These are phyloP conservation scores for Monosporascus sp. DNA, from an alignment of 2,329 filamentous ascomycete species.

Conservation along the genomic window DNA sequence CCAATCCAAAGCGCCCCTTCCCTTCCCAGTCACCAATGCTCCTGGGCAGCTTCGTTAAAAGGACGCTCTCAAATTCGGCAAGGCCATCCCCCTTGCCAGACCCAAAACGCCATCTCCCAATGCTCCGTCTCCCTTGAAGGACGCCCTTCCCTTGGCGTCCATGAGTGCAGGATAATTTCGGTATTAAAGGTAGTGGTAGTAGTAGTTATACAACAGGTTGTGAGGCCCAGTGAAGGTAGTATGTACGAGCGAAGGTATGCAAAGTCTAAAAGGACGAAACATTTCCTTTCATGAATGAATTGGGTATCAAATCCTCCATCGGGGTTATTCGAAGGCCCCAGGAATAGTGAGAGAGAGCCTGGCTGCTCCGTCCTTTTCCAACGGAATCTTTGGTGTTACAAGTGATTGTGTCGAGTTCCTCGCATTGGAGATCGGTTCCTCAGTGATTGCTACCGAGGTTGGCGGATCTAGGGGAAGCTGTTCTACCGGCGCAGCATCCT, in stretches of 20 bases:
- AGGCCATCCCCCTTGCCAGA: not conserved
- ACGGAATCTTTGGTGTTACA: constrained; percentile 14
- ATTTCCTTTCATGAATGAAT: constrained; percentile 10
- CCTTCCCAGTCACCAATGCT: not conserved
- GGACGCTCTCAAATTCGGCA: not conserved
- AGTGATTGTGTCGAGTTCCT: constrained; percentile 15
- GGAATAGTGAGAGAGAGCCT: constrained; percentile 33
- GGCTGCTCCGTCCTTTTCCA: constrained; percentile 21
- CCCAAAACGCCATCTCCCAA: not conserved
- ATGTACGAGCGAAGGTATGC: constrained; percentile 3
- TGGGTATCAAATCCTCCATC: not conserved
- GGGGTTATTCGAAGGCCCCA: constrained; percentile 15
- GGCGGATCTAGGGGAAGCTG: not conserved
- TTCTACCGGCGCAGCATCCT: not conserved
- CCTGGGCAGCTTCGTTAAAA: not conserved
- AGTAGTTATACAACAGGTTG: constrained; percentile 20
- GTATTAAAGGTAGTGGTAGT: constrained; percentile 4
- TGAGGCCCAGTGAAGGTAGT: constrained; percentile 2
- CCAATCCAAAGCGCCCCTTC: not conserved
- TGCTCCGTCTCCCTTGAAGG: not conserved
- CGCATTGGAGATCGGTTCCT: constrained; percentile 3
- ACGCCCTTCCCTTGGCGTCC: not conserved
- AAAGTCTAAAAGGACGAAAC: constrained; percentile 4
- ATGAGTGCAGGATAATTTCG: not conserved
- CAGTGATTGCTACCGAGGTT: not conserved